A percentile compares a stretch with the other conserved stretches of the same genome.
Evolutionary conservation across 2,329 filamentous ascomycete genomes (phyloP).

Genomic region (Lecanicillium sp.): DNA sequence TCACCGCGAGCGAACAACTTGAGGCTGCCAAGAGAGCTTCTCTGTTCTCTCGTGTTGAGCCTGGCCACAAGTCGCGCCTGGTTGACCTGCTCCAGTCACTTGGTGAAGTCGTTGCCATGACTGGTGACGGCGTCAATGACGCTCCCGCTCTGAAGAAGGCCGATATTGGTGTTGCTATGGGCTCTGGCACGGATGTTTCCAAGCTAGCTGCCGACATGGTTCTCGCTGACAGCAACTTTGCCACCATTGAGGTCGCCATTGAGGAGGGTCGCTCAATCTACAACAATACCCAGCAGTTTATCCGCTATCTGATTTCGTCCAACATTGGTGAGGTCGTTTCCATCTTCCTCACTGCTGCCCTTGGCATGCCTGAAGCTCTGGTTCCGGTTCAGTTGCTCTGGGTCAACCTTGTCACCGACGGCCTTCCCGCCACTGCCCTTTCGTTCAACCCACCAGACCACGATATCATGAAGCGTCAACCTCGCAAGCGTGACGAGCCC

Average conservation of each 20-base stretch:
- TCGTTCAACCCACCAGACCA: conserved; percentile 99
- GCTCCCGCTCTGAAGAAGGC: conserved; percentile 96
- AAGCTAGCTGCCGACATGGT: conserved; percentile 98
- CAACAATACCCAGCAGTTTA: conserved; percentile 99
- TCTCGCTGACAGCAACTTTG: conserved; percentile 96
- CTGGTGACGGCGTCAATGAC: conserved; percentile 96
- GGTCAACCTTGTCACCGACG: conserved; percentile 98
- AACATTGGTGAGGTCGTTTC: conserved; percentile 99
- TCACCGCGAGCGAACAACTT: conserved; percentile 71
- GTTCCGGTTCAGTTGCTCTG: conserved; percentile 96
- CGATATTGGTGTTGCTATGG: conserved; percentile 98
- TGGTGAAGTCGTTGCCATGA: conserved; percentile 97
- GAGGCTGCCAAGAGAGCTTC: conserved; percentile 78
- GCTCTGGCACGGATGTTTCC: conserved; percentile 91
- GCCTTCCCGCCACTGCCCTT: conserved; percentile 88
- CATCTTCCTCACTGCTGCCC: conserved; percentile 92
- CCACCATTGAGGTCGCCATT: conserved; percentile 90
- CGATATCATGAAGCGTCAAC: conserved; percentile 91
- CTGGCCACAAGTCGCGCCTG: conserved; percentile 92
- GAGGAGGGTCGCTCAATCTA: conserved; percentile 98
- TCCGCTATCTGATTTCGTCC: conserved; percentile 96
- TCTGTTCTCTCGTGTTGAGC: conserved; percentile 93
- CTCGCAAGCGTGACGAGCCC: conserved; percentile 84
- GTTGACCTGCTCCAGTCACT: conserved; percentile 91
- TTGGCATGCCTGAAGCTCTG: conserved; percentile 95